Base-by-base conservation (phyloP, 371 early-diverging fungal genomes). In the Apophysomyces trapeziformis region DNA sequence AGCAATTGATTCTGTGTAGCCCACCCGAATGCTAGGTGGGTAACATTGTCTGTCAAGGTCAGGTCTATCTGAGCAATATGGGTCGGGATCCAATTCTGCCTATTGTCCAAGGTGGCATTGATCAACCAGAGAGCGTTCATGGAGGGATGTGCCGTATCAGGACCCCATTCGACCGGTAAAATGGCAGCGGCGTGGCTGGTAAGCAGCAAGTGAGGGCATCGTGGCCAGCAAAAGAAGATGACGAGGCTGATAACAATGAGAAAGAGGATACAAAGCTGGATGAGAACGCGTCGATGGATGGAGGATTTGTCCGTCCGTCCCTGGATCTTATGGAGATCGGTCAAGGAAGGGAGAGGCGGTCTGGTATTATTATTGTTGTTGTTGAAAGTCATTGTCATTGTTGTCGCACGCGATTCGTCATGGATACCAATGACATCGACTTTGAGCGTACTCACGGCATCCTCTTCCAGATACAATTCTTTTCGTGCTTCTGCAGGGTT, bases 141-240 rank as follows among this genome's bases (percentile, higher is more conserved):
- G 32, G 63, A 63, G 21, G 63, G 54, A 21, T 50, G 41, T 4
- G 45, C 21, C 1, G 44, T 46, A 35, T 63, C 38, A 3, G 54
- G 63, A n/a, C 63, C 63, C 63, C 63, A 63, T 12, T 35, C 8
- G 14, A 18, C n/a, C 35, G 54, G 54, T 18, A 9, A 9, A n/a
- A 50, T 7, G 4, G 58, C 64, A 2, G 65, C 67, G 3, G 62
- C 58, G 32, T 62, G 66, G 3, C 38, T 35, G 13, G 69, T 63
- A 44, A 75, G 47, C 7, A 58, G 45, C 11, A 76, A 44, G 7
- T 44, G 50, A 1, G 77, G 77, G n/a, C 54, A 58, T 5, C 70
- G 72, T 21, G 68, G 77, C 71, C 71, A 77, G 13, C 68, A 73
- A 61, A 68, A 63, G 39, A 75, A 80, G 21, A 50, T 5, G 21